phyloP scores from a whole-genome alignment of 352 stramenopile genomes.

The Phytophthora hibernalis region DNA sequence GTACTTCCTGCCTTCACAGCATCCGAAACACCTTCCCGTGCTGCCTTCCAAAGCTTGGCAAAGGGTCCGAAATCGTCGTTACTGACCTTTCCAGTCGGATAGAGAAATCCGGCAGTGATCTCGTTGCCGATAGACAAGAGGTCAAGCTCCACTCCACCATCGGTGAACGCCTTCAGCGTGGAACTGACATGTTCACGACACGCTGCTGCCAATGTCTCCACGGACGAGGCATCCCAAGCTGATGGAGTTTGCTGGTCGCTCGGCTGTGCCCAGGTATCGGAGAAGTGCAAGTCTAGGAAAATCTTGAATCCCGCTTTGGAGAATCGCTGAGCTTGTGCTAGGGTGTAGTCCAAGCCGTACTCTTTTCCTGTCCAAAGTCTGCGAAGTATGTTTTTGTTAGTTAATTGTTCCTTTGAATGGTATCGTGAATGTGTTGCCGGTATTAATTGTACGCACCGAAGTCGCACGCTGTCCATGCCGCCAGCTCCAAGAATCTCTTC shows the following conservation, averaged over 20 bases:
- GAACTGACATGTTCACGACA: slow-evolving; percentile 36
- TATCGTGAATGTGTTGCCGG: neutral
- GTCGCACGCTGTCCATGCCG: slow-evolving; percentile 42
- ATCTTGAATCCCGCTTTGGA: slow-evolving; percentile 41
- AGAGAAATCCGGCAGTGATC: slow-evolving; percentile 42
- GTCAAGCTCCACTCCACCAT: slow-evolving; percentile 35
- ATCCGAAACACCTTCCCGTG: slow-evolving; percentile 32
- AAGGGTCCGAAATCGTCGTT: slow-evolving; percentile 39
- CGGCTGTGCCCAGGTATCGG: slow-evolving; percentile 40
- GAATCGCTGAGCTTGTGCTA: slow-evolving; percentile 35
- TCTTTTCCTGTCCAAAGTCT: slow-evolving; percentile 39
- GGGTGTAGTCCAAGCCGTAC: slow-evolving; percentile 36
- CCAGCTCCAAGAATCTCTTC: slow-evolving; percentile 38
- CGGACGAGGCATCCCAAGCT: slow-evolving; percentile 29
- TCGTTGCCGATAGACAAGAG: slow-evolving; percentile 44
- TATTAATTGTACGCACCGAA: slow-evolving; percentile 29
- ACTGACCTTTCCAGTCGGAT: slow-evolving; percentile 32
- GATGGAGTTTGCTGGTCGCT: slow-evolving; percentile 27
- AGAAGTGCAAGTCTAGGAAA: slow-evolving; percentile 48
- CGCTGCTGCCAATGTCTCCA: slow-evolving; percentile 22
- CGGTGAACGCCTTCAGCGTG: slow-evolving; percentile 40
- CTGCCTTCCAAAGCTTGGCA: slow-evolving; percentile 36
- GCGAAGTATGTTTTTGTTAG: neutral
- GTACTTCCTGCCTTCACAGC: slow-evolving; percentile 29
- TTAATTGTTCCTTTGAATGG: neutral